Percentiles rank a stretch among this genome's conserved stretches.
Conservation (phyloP, 2,329 filamentous ascomycete species). For the Nothomitra cinnamomea region DNA sequence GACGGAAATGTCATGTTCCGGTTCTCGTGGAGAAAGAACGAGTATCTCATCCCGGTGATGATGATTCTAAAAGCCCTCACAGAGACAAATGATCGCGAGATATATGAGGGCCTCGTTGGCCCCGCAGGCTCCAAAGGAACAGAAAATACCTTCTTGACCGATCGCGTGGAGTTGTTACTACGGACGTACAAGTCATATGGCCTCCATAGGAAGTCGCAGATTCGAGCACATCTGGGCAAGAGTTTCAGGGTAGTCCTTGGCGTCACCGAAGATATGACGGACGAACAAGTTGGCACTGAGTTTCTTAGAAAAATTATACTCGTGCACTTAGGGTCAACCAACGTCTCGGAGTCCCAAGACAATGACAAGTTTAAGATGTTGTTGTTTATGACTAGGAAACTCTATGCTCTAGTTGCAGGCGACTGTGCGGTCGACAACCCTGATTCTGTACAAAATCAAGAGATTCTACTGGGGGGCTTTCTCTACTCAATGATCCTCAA, state of each 20-base stretch:
- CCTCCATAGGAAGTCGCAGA: slow-evolving; percentile 66
- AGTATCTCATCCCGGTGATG: slow-evolving; percentile 88
- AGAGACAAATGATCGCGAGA: slow-evolving; percentile 91
- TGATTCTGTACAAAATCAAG: slow-evolving; percentile 91
- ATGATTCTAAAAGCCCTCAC: slow-evolving; percentile 93
- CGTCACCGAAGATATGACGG: slow-evolving; percentile 64
- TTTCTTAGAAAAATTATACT: slow-evolving; percentile 81
- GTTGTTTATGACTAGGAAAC: slow-evolving; percentile 89
- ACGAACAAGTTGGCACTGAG: slow-evolving; percentile 80
- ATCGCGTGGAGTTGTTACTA: slow-evolving; percentile 80
- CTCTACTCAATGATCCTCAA: slow-evolving; percentile 92
- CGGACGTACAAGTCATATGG: slow-evolving; percentile 87
- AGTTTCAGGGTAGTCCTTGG: slow-evolving; percentile 84
- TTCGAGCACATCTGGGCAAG: slow-evolving; percentile 69
- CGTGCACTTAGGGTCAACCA: slow-evolving; percentile 73
- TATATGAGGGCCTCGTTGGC: slow-evolving; percentile 86
- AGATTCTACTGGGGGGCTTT: slow-evolving; percentile 83
- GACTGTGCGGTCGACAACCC: slow-evolving; percentile 91
- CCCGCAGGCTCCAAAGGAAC: slow-evolving; percentile 57
- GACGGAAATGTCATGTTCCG: slow-evolving; percentile 95
- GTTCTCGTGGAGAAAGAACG: slow-evolving; percentile 95
- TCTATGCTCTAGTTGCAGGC: slow-evolving; percentile 82
- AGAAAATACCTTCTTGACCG: slow-evolving; percentile 82
- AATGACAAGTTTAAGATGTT: slow-evolving; percentile 87
- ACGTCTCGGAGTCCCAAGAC: slow-evolving; percentile 72